Evolutionary conservation across 139 green algal genomes (phyloP).

Genomic region (Chlorella sp.): DNA sequence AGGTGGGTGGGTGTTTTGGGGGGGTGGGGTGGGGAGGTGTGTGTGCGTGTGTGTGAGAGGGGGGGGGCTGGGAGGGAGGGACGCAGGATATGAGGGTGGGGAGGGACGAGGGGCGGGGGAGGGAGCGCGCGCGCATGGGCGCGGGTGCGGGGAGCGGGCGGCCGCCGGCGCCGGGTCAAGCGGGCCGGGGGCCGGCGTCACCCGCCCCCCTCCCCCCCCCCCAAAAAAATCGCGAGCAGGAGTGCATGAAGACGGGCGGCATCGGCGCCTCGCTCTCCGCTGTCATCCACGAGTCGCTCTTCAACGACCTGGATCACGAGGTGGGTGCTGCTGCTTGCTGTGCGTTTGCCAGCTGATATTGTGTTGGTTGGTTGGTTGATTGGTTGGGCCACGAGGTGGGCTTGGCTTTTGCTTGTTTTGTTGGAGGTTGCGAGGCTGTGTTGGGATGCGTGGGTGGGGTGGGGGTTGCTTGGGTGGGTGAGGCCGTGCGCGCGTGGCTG

Average conservation of each 20-base stretch:
- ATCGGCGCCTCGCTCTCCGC: constrained; percentile 94
- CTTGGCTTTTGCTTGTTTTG: too few relatives aligned
- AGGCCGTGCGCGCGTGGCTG: neutral
- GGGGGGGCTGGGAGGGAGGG: too few relatives aligned
- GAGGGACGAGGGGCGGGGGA: too few relatives aligned
- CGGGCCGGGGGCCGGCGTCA: too few relatives aligned
- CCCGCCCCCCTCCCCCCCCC: too few relatives aligned
- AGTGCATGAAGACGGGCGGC: constrained; percentile 97
- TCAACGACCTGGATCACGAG: constrained; percentile 94
- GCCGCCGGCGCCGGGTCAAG: too few relatives aligned
- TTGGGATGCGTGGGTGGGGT: neutral
- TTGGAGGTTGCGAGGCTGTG: too few relatives aligned
- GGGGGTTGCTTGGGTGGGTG: neutral
- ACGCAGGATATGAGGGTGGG: too few relatives aligned
- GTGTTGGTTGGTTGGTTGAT: neutral
- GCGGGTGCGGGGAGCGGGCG: too few relatives aligned
- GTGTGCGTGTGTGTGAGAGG: neutral
- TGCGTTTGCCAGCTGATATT: too few relatives aligned
- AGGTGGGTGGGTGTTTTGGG: neutral
- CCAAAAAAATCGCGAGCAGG: too few relatives aligned
- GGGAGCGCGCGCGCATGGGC: too few relatives aligned
- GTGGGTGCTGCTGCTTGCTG: constrained; percentile 15
- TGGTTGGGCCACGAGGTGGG: neutral
- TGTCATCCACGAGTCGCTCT: constrained; percentile 90
- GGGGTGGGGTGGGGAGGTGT: neutral